Base-by-base conservation (phyloP, 805 yeast species). In the Yamadazyma sp. region DNA sequence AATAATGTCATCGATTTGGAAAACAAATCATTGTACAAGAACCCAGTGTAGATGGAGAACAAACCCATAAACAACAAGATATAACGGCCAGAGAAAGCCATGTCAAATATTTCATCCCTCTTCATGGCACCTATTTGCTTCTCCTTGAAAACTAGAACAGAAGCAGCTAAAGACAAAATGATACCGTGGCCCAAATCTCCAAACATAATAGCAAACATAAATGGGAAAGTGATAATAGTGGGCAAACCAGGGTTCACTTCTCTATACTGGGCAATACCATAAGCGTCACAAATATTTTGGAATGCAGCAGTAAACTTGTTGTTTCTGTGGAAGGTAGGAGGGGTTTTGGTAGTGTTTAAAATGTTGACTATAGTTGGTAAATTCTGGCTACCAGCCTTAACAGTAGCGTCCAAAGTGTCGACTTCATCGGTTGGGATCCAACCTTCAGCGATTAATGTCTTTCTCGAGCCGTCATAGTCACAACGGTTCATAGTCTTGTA, bases 121-220 rank as follows among this genome's bases (percentile, higher is more conserved):
- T 82, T 77, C 71, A 80, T 73, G 33, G 70, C 71, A 16, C 75
- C 82, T 37, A 93, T 75, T 46, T 75, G 71, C 45, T 71, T 74
- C 62, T 93, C 99, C 57, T 84, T 82, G 34, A 80, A 47, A 8
- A 93, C 89, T 46, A 93, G 67, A 20, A 66, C 62, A 36, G 78
- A 63, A 1, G 95, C 95, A 12, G 88, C 86, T 40, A 84, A 60
- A 38, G 83, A 75, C 60, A 93, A 69, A 32, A 93, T 77, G 42
- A 89, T 75, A 5, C 99, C 99, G 67, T 93, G 99, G 11, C 99
- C 99, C 42, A 90, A 59, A 69, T 93, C 99, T 71, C 99, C 99
- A 71, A 93, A 93, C 99, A 93, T 93, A 53, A 93, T 84, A 19
- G 99, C 97, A 67, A 93, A 93, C 95, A 93, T 85, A 61, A 93